Conservation (phyloP, 257 asterid species). For the Ehretia macrophylla region DNA sequence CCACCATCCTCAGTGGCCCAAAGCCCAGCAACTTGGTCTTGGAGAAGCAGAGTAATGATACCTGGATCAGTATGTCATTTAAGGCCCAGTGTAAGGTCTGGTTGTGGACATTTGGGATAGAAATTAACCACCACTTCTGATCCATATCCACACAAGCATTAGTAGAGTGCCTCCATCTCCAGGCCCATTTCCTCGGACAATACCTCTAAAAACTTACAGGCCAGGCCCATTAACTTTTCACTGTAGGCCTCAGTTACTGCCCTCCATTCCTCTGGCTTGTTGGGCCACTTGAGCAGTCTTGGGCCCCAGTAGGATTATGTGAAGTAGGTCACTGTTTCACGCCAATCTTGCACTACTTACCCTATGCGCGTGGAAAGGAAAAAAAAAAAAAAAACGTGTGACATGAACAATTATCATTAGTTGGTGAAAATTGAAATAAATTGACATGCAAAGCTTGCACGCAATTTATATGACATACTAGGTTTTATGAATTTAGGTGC, state of each 20-base stretch:
- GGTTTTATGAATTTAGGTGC: too few relatives aligned
- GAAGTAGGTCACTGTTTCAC: slow-evolving; percentile 77
- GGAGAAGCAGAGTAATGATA: slow-evolving; percentile 72
- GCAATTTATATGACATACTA: too few relatives aligned
- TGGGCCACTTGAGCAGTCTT: slow-evolving; percentile 90
- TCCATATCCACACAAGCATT: slow-evolving; percentile 84
- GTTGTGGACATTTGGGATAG: slow-evolving; percentile 92
- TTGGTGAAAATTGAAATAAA: too few relatives aligned
- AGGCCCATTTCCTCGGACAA: slow-evolving; percentile 81
- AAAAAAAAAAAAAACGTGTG: too few relatives aligned
- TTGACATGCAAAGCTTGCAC: too few relatives aligned
- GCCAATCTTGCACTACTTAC: slow-evolving; percentile 83
- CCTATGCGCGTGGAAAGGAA: too few relatives aligned
- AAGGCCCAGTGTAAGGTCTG: slow-evolving; percentile 70
- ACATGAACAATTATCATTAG: too few relatives aligned
- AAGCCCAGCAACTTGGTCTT: slow-evolving; percentile 89
- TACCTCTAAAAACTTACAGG: slow-evolving; percentile 50
- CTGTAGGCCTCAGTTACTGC: slow-evolving; percentile 51
- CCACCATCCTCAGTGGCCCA: slow-evolving; percentile 91
- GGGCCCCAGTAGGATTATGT: slow-evolving; percentile 56
- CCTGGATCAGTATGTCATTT: slow-evolving; percentile 96
- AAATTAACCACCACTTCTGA: slow-evolving; percentile 80
- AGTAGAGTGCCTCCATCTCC: slow-evolving; percentile 55
- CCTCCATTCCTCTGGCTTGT: slow-evolving; percentile 72
- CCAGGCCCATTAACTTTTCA: slow-evolving; percentile 50